A percentile compares a stretch with the other conserved stretches of the same genome.
Evolutionary conservation across 73 alveolate species (phyloP).

Genomic region (Blepharisma japonicum): DNA sequence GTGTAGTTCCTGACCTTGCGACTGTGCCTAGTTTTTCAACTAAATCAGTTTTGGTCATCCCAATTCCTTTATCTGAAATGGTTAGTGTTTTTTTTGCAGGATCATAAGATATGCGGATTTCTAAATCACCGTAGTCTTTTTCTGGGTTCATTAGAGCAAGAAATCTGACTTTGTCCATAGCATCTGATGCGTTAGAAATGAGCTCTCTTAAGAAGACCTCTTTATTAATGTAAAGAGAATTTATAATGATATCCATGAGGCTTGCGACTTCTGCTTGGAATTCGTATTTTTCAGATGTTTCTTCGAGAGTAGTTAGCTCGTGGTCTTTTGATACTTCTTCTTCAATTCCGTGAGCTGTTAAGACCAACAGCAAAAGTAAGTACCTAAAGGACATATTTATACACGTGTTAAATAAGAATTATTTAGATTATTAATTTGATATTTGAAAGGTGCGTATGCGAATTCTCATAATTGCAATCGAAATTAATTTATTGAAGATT

Average conservation of each 20-base stretch:
- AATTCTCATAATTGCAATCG: too few relatives aligned
- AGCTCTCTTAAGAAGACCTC: conserved; percentile 98
- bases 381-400: too few relatives aligned
- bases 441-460: too few relatives aligned
- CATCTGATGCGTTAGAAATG: conserved; percentile 99
- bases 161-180: conserved; percentile 97
- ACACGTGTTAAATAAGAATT: too few relatives aligned
- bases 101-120: conserved; percentile 93
- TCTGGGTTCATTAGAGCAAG: conserved; percentile 89
- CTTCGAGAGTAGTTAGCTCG: not conserved
- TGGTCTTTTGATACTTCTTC: not conserved
- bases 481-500: too few relatives aligned
- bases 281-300: conserved; percentile 71
- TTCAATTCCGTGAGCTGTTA: too few relatives aligned
- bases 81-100: conserved; percentile 89
- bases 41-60: conserved; percentile 93
- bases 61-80: conserved; percentile 72
- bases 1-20: conserved; percentile 99
- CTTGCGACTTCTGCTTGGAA: conserved; percentile 95
- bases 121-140: conserved; percentile 42
- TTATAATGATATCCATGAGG: conserved; percentile 95
- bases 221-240: conserved; percentile 96
- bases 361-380: too few relatives aligned
- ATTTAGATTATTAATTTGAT: too few relatives aligned
- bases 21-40: conserved; percentile 95